Evolutionary conservation across 371 early-diverging fungal genomes (phyloP).

Genomic region (Funneliformis caledonium): DNA sequence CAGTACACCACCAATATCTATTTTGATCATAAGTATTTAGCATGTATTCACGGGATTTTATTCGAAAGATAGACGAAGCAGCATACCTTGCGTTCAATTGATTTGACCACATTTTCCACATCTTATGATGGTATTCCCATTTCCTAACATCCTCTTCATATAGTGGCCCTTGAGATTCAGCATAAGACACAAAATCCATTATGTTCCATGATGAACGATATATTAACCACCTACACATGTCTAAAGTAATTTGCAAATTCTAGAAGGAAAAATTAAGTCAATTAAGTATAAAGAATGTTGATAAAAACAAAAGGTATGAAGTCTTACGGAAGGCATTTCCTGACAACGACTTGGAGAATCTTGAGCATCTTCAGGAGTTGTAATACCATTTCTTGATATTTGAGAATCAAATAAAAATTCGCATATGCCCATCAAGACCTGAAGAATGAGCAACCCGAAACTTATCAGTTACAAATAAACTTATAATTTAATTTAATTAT

Average conservation of each 20-base stretch:
- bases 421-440: constrained; percentile 13
- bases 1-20: constrained; percentile 26
- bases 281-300: not conserved
- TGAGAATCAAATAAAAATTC: constrained; percentile 21
- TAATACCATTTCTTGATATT: not conserved
- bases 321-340: not conserved
- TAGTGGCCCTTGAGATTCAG: not conserved
- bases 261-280: not conserved
- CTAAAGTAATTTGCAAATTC: not conserved
- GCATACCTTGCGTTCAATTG: constrained; percentile 7
- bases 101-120: constrained; percentile 12
- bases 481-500: not conserved
- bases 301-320: not conserved
- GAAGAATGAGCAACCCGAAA: not conserved
- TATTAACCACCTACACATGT: not conserved
- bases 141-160: not conserved
- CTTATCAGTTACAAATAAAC: not conserved
- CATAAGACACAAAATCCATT: not conserved
- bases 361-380: not conserved
- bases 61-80: not conserved
- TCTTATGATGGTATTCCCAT: not conserved
- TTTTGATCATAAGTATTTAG: not conserved
- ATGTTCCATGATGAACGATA: not conserved
- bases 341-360: not conserved
- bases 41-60: not conserved